Evolutionary conservation across 306 rosid species (phyloP).

Genomic region (Prunus padus): DNA sequence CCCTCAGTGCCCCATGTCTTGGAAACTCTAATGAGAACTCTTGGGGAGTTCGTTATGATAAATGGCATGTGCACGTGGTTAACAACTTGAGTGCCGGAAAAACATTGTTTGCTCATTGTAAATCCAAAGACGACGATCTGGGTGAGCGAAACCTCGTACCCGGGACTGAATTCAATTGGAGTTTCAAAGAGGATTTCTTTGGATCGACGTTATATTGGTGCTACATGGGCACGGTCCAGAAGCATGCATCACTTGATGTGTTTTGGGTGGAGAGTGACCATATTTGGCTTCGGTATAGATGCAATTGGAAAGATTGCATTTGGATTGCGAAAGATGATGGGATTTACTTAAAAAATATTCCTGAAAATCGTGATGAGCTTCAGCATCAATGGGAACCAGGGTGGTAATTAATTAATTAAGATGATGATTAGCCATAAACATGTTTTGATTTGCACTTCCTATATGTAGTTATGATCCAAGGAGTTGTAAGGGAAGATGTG

Average conservation of each 20-base stretch:
- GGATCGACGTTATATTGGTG: constrained; percentile 28
- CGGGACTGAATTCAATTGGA: constrained; percentile 5
- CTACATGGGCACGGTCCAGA: background rate
- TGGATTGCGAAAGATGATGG: constrained; percentile 28
- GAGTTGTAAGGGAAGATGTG: too few relatives aligned
- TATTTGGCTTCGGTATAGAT: constrained; percentile 2
- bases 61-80: background rate
- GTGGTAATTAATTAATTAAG: background rate
- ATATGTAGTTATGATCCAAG: too few relatives aligned
- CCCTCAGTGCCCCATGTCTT: background rate
- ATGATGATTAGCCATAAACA: too few relatives aligned
- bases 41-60: background rate
- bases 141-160: constrained; percentile 4
- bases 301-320: background rate
- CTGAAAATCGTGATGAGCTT: background rate
- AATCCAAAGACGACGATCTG: constrained; percentile 26
- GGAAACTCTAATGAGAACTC: background rate
- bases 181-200: constrained; percentile 10
- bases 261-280: background rate
- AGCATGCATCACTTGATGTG: background rate
- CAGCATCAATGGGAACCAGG: background rate
- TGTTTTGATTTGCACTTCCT: too few relatives aligned
- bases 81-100: background rate
- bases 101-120: constrained; percentile 10
- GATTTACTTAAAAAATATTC: constrained; percentile 6